phyloP scores from a whole-genome alignment of 78 protist genomes.

The Dictyostelium intermedium region DNA sequence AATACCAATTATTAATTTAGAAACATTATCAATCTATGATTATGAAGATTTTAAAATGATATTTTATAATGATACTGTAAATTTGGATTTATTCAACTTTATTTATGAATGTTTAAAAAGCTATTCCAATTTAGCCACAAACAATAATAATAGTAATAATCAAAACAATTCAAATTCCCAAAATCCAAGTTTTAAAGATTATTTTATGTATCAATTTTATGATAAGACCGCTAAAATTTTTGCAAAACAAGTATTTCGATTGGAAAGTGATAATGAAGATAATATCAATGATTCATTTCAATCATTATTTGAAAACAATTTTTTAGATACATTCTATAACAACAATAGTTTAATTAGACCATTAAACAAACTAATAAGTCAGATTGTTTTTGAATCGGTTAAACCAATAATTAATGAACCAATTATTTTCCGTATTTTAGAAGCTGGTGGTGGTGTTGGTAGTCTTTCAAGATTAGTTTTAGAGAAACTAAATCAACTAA shows the following conservation, averaged over 20 bases:
- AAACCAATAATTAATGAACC: background rate
- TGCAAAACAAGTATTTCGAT: background rate
- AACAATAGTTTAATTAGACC: too few species aligned
- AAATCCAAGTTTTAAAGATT: too few species aligned
- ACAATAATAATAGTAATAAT: too few species aligned
- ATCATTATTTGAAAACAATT: background rate
- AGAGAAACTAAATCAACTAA: background rate
- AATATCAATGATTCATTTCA: background rate
- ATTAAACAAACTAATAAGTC: background rate
- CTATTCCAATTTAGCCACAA: too few species aligned
- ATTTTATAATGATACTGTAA: too few species aligned
- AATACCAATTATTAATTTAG: too few species aligned
- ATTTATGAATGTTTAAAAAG: too few species aligned
- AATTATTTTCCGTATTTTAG: background rate
- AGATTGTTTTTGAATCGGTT: background rate
- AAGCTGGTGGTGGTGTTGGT: background rate
- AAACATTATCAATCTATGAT: too few species aligned
- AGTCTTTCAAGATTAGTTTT: background rate
- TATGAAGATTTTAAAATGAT: too few species aligned
- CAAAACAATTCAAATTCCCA: too few species aligned
- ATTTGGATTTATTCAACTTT: too few species aligned
- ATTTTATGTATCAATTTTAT: background rate
- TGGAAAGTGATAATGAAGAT: background rate
- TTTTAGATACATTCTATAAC: background rate
- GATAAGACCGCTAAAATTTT: background rate